Conservation (phyloP, 2,329 filamentous ascomycete species). For the Pseudogymnoascus sp. region DNA sequence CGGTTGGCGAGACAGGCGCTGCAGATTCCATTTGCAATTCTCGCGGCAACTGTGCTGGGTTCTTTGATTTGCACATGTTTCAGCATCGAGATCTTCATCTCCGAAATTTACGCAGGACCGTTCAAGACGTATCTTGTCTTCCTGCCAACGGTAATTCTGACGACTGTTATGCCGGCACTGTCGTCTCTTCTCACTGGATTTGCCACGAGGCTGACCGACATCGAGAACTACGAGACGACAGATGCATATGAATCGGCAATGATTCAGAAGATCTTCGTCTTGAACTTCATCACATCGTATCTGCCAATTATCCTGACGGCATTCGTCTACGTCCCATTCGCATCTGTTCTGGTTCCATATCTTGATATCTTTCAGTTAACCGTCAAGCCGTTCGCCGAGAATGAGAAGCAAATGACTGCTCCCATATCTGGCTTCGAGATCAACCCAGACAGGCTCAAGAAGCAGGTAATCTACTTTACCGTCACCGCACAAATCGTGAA, state of each 20-base stretch:
- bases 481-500: constrained; percentile 90
- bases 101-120: constrained; percentile 83
- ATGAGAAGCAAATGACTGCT: constrained; percentile 58
- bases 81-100: constrained; percentile 90
- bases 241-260: constrained; percentile 76
- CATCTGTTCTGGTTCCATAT: constrained; percentile 71
- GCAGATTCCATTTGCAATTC: constrained; percentile 67
- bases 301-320: constrained; percentile 85
- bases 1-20: constrained; percentile 55
- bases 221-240: constrained; percentile 87
- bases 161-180: constrained; percentile 69
- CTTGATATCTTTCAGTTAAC: constrained; percentile 72
- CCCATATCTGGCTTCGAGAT: constrained; percentile 62
- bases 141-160: constrained; percentile 81
- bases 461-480: constrained; percentile 93
- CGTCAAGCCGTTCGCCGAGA: constrained; percentile 65
- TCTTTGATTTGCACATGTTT: constrained; percentile 80
- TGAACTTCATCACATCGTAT: constrained; percentile 96
- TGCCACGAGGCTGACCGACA: constrained; percentile 67
- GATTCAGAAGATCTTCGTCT: constrained; percentile 86
- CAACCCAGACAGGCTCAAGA: constrained; percentile 72
- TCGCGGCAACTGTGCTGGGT: constrained; percentile 64
- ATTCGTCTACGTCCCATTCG: constrained; percentile 92
- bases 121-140: constrained; percentile 83
- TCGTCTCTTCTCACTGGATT: constrained; percentile 66